Evolutionary conservation across 2,329 filamentous ascomycete species (phyloP).

Genomic region (Amauroascus niger): DNA sequence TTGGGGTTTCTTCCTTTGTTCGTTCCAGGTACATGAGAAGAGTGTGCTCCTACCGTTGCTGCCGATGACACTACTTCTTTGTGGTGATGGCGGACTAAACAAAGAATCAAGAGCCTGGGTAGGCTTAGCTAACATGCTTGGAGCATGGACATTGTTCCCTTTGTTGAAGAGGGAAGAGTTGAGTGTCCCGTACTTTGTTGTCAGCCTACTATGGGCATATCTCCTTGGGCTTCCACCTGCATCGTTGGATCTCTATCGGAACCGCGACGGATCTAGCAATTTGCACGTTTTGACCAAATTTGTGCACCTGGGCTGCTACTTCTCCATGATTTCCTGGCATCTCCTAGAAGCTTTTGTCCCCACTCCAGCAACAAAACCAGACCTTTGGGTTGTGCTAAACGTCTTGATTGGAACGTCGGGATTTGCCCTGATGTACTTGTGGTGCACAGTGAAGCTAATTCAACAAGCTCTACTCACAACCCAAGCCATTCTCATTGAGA

Average conservation of each 20-base stretch:
- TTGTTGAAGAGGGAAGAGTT: slow-evolving; percentile 78
- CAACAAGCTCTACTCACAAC: slow-evolving; percentile 17
- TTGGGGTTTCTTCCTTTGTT: slow-evolving; percentile 97
- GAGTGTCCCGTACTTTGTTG: slow-evolving; percentile 69
- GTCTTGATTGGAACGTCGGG: slow-evolving; percentile 76
- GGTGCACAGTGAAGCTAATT: slow-evolving; percentile 65
- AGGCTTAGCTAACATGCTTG: slow-evolving; percentile 87
- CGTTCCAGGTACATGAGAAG: slow-evolving; percentile 98
- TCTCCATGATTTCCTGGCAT: slow-evolving; percentile 73
- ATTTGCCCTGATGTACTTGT: slow-evolving; percentile 79
- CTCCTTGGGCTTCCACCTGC: slow-evolving; percentile 77
- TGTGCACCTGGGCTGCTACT: slow-evolving; percentile 66
- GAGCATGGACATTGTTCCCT: slow-evolving; percentile 88
- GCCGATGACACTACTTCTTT: slow-evolving; percentile 83
- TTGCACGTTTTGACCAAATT: slow-evolving; percentile 53
- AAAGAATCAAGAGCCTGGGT: slow-evolving; percentile 78
- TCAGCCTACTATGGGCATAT: slow-evolving; percentile 84
- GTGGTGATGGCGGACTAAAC: slow-evolving; percentile 64
- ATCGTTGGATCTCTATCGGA: slow-evolving; percentile 58
- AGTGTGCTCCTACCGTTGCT: slow-evolving; percentile 84
- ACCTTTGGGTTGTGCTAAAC: slow-evolving; percentile 89
- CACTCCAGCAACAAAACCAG: slow-evolving; percentile 69
- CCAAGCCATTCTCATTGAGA: not conserved
- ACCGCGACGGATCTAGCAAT: slow-evolving; percentile 38
- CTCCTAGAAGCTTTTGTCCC: slow-evolving; percentile 56